A percentile compares a stretch with the other conserved stretches of the same genome.
phyloP scores from a whole-genome alignment of 225 moss, liverwort and hornwort genomes.

The Antitrichia curtipendula region DNA sequence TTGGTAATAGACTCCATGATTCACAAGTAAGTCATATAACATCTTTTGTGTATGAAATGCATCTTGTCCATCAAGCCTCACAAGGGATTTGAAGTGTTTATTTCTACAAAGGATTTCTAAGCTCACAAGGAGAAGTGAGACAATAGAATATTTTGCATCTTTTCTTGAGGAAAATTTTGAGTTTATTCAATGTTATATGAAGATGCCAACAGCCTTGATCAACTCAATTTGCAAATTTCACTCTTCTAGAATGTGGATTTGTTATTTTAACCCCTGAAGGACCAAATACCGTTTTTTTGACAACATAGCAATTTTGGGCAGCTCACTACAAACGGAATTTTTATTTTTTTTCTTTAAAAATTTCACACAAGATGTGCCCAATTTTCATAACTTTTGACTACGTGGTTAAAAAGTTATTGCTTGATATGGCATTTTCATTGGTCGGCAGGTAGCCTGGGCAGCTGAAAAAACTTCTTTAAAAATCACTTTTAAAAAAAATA shows the following conservation, averaged over 20 bases:
- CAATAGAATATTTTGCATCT: background rate
- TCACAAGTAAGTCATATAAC: background rate
- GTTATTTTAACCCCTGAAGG: background rate
- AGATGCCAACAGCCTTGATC: background rate
- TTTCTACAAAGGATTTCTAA: background rate
- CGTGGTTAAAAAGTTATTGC: too few relatives aligned
- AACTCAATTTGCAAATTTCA: background rate
- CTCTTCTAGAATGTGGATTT: background rate
- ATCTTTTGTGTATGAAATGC: rapidly evolving
- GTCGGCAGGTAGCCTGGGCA: too few relatives aligned
- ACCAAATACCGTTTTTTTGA: too few relatives aligned
- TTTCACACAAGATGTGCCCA: too few relatives aligned
- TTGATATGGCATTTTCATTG: too few relatives aligned
- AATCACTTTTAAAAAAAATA: too few relatives aligned
- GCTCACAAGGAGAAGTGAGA: rapidly evolving
- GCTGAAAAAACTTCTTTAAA: too few relatives aligned
- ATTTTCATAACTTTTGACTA: too few relatives aligned
- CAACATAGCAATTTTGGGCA: too few relatives aligned
- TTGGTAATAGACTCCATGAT: rapidly evolving
- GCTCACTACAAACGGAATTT: too few relatives aligned
- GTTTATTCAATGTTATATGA: background rate
- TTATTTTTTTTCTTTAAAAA: too few relatives aligned
- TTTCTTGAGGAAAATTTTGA: background rate
- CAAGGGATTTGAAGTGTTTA: background rate
- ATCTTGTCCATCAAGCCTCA: rapidly evolving